A percentile compares a stretch with the other conserved stretches of the same genome.
phyloP scores from a whole-genome alignment of 345 rosid genomes.

The Eucalyptus brandiana region DNA sequence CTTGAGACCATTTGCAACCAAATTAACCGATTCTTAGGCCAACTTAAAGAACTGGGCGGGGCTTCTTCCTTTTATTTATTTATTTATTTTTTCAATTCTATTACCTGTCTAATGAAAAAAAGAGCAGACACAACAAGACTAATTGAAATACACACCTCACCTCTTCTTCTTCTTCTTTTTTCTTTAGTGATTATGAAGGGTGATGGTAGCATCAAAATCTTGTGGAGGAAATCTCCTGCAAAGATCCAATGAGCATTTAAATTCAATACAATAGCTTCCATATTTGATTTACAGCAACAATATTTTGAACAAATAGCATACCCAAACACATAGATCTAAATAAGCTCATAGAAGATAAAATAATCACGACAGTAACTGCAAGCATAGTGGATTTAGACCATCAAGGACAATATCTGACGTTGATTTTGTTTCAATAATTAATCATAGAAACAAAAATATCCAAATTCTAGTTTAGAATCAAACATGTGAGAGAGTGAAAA shows the following conservation, averaged over 20 bases:
- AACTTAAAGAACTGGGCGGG: too few species aligned
- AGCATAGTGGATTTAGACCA: not conserved
- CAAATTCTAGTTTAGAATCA: not conserved
- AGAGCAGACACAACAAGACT: too few species aligned
- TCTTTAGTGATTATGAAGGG: too few species aligned
- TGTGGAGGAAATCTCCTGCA: conserved; percentile 70
- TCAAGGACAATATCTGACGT: not conserved
- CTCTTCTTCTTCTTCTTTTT: too few species aligned
- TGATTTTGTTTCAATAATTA: not conserved
- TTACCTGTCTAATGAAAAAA: too few species aligned
- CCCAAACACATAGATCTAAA: not conserved
- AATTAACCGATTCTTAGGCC: too few species aligned
- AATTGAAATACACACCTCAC: too few species aligned
- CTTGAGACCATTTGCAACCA: too few species aligned
- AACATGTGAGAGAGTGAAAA: not conserved
- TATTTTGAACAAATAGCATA: not conserved
- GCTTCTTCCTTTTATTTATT: too few species aligned
- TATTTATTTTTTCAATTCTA: too few species aligned
- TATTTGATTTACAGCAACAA: not conserved
- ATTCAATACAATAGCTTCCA: not conserved
- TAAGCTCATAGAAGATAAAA: not conserved
- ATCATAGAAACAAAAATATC: not conserved
- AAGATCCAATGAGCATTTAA: not conserved
- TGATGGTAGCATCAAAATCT: too few species aligned
- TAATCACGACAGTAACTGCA: not conserved